Base-by-base conservation (phyloP, 2,329 filamentous ascomycete genomes). In the Talaromyces sp. region DNA sequence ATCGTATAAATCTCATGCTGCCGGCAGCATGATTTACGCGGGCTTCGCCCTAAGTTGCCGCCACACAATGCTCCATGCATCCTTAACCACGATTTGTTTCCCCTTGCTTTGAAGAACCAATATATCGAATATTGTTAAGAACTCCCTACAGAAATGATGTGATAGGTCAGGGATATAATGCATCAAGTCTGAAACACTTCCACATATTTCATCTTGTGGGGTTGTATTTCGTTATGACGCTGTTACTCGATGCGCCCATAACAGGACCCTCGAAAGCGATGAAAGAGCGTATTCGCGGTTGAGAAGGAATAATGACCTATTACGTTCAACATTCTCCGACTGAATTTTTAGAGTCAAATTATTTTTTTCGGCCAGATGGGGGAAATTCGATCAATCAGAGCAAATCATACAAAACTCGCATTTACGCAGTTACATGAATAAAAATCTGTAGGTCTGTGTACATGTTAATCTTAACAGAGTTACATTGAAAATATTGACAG, bases 11-110 rank as follows among this genome's bases (percentile, higher is more conserved):
- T 15, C 33, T 17, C 13, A 35, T 15, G 31, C 31, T 7, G 10
- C 50, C 19, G 5, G 50, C 8, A 33, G 17, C 31, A 15, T 25
- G 25, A 33, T 33, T 45, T 47, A 19, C 2, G 3, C 39, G 17
- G 58, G 43, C 11, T 47, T 61, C 49, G 58, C 58, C 58, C 31
- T 49, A 61, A 60, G 33, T 17, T 59, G 58, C 43, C 41, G 27
- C 43, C 39, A 22, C 3, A n/a, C n/a, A 31, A 22, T 15, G 15
- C 3, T 22, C 13, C 9, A 37, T 37, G 9, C 11, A 37, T 22
- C 15, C n/a, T 8, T 15, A 60, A 47, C 27, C 39, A 9, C 33
- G 47, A 35, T 31, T 59, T 10, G 25, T 19, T 2, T 17, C 5
- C 43, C 58, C 58, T 61, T 61, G 41, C 43, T 25, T 61, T 37